Base-by-base conservation (phyloP, 768 basidiomycete species). In the Auricularia auricula-judae region DNA sequence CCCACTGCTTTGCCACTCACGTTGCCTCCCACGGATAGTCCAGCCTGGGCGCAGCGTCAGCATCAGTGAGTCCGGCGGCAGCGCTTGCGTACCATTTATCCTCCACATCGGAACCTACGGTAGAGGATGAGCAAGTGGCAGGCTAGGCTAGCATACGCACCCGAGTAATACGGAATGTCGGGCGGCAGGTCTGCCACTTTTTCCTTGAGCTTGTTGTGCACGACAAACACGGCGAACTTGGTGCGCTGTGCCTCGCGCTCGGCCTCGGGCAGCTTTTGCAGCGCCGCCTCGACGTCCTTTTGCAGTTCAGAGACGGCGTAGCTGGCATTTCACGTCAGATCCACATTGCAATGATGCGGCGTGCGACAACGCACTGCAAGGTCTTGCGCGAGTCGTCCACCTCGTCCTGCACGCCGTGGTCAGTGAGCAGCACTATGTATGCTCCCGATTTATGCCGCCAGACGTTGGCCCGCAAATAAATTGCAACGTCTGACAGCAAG, bases 371-470 rank as follows among this genome's bases (percentile, higher is more conserved):
- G 71, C 70, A 93, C 91, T 88, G 84, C 8, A 97, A 81, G 1
- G 94, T 97, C 76, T 88, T 92, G 69, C 91, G 85, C 12, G 90
- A 87, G 72, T 93, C 91, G 70, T 93, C 91, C 39, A 93, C 84
- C 74, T 93, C 91, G 67, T 93, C 91, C 90, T 93, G 68, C 63
- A 42, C 43, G 53, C 36, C 33, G 35, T 14, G 29, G 18, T 63
- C 34, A 21, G 51, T 29, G 29, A 29, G 29, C 29, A 29, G 29
- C 29, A 29, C 29, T 3, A 29, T 29, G 29, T 29, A 29, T 29
- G 29, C 29, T 2, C 29, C 29, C 29, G 29, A 29, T 29, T 29
- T 29, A 29, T 29, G 29, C 29, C 29, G 2, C 29, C 29, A 29
- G 29, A 29, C 29, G 29, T 29, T 29, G 29, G 29, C 29, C 29